These are phyloP conservation scores for Aspergillus jensenii DNA, from an alignment of 2,329 filamentous ascomycete species.

Conservation along the genomic window DNA sequence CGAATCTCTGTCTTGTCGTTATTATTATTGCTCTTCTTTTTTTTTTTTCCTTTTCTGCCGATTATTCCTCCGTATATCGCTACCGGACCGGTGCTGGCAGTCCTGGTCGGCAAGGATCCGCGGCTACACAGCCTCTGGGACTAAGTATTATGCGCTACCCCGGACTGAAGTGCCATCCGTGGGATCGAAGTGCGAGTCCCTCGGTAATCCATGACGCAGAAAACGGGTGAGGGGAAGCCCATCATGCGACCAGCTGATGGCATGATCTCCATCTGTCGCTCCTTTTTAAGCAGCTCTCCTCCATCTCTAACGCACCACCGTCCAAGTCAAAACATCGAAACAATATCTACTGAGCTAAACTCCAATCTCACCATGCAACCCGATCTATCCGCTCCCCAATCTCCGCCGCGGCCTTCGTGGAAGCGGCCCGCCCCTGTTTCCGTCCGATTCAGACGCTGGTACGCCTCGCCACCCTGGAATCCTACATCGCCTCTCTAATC, in stretches of 20 bases:
- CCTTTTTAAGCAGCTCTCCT: not conserved
- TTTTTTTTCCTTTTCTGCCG: not conserved
- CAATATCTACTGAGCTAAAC: not conserved
- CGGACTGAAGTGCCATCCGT: too few relatives aligned
- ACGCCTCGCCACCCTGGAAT: not conserved
- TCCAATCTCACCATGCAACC: conserved; percentile 7
- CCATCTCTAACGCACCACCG: not conserved
- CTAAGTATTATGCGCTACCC: too few relatives aligned
- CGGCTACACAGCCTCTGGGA: too few relatives aligned
- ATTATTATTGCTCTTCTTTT: not conserved
- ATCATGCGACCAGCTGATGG: not conserved
- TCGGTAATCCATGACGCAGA: not conserved
- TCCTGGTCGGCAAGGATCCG: too few relatives aligned
- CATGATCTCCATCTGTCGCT: not conserved
- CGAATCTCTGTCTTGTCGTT: not conserved
- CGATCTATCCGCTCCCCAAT: conserved; percentile 7
- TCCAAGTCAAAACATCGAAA: not conserved
- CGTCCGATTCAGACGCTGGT: conserved; percentile 11
- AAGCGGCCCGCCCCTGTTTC: conserved; percentile 12
- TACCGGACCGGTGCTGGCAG: too few relatives aligned
- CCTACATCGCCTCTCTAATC: not conserved
- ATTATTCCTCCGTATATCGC: too few relatives aligned
- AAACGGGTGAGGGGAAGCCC: not conserved
- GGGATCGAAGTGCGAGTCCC: not conserved
- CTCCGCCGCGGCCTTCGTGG: conserved; percentile 11